Percentiles rank a stretch among this genome's conserved stretches.
Conservation (phyloP, 148 eudicot species). For the Amaranthus palmeri region DNA sequence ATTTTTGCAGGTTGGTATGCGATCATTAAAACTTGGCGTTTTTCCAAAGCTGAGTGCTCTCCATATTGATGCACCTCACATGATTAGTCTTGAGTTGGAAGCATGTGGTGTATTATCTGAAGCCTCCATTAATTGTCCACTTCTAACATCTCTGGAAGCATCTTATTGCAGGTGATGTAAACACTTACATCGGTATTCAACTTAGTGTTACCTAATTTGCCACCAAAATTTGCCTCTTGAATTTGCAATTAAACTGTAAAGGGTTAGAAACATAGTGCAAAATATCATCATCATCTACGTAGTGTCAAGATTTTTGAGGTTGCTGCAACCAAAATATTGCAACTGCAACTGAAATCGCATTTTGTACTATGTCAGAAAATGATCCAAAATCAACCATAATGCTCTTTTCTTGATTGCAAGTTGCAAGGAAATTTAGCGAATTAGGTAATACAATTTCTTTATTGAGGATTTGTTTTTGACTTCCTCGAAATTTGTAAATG, state of each 20-base stretch:
- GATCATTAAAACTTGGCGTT: constrained; percentile 81
- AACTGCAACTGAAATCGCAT: no score
- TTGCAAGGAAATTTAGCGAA: no score
- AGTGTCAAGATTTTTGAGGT: no score
- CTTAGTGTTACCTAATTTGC: no score
- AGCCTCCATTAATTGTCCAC: constrained; percentile 74
- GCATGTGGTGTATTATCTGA: constrained; percentile 96
- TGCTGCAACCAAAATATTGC: no score
- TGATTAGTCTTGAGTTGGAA: constrained; percentile 88
- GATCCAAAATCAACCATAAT: no score
- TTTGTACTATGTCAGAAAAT: no score
- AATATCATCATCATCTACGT: no score
- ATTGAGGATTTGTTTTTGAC: neutral
- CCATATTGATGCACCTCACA: constrained; percentile 60
- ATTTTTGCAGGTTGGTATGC: constrained; percentile 78
- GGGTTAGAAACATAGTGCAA: no score
- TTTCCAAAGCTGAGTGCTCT: constrained; percentile 81
- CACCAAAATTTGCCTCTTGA: no score
- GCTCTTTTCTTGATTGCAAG: no score
- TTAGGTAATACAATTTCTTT: neutral
- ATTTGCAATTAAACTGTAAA: no score
- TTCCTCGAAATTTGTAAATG: constrained; percentile 15
- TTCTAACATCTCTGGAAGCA: constrained; percentile 84
- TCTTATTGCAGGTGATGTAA: constrained; percentile 81
- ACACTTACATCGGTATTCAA: neutral